Evolutionary conservation across 2,329 filamentous ascomycete species (phyloP), one percentile per base, ranked within the genome.

Genomic region (Colletotrichum liaoningense): DNA sequence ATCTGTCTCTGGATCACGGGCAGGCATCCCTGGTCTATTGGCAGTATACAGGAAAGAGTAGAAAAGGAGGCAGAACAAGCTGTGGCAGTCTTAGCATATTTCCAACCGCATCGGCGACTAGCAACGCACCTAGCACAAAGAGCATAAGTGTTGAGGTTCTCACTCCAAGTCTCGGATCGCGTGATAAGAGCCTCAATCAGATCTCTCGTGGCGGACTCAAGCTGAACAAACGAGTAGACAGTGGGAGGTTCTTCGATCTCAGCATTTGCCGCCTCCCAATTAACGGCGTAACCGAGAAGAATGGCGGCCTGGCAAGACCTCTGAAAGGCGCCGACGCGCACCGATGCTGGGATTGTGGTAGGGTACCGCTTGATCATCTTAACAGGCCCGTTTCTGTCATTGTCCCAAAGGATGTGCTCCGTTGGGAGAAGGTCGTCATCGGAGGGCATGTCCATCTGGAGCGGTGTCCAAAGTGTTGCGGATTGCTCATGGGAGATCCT

Each of bases 261-360:
- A 67, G 77, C 22, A 67, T 72, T 68, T 35, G 74, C 35, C 63
- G 68, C n/a, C 70, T 77, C 77, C 64, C 78, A 80, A 12, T 76
- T 75, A 24, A 79, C 73, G 5, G 81, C 81, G 49, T 79, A 79
- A 35, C 80, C 78, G 62, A 80, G 77, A 42, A 83, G 79, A 69
- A 83, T 81, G 52, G 81, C 81, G 35, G 80, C 82, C 60, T 83
- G 81, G 55, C 79, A 81, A 46, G 82, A 79, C 30, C 81, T 79
- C 70, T 83, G 81, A 49, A 83, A 83, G 11, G 80, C 78, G 0
- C 81, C 81, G 19, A 83, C 76, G 7, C 80, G 78, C 5, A 81
- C 78, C 4, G 79, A 78, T 6, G 80, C 76, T 3, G 77, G 63
- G 7, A 81, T 76, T 12, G 38, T 78, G 14, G 78, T 78, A 1